Percentiles rank a stretch among this genome's conserved stretches.
Evolutionary conservation across 2,329 filamentous ascomycete genomes (phyloP).

Genomic region (Ceratocystis ficicola): DNA sequence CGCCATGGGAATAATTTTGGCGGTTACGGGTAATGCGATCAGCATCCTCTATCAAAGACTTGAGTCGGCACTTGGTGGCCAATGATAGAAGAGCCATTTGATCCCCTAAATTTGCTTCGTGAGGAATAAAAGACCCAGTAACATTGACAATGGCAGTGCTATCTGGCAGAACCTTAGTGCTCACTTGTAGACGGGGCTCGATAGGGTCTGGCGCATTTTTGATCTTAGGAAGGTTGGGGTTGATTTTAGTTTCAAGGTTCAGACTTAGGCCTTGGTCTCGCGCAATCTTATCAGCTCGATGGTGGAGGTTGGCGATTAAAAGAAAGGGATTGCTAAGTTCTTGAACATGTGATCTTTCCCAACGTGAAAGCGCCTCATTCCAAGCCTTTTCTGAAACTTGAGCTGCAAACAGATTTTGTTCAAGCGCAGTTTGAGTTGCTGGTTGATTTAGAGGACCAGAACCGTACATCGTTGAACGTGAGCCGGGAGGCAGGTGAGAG

Average conservation of each 20-base stretch:
- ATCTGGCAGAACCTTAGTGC: slow-evolving; percentile 20
- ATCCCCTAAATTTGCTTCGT: slow-evolving; percentile 64
- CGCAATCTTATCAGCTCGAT: slow-evolving; percentile 46
- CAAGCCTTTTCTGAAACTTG: slow-evolving; percentile 55
- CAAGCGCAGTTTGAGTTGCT: slow-evolving; percentile 33
- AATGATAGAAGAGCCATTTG: slow-evolving; percentile 74
- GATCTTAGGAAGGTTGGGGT: slow-evolving; percentile 33
- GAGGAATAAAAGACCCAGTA: slow-evolving; percentile 57
- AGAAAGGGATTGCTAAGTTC: slow-evolving; percentile 66
- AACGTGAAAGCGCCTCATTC: slow-evolving; percentile 49
- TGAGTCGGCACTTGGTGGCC: slow-evolving; percentile 66
- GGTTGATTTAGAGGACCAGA: slow-evolving; percentile 55
- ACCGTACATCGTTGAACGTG: slow-evolving; percentile 49
- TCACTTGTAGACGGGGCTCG: slow-evolving; percentile 17
- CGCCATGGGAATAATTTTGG: slow-evolving; percentile 66
- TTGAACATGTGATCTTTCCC: slow-evolving; percentile 49
- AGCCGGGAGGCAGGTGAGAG: slow-evolving; percentile 42
- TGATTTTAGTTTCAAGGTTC: slow-evolving; percentile 44
- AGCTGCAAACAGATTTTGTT: slow-evolving; percentile 49
- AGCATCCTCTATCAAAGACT: slow-evolving; percentile 66
- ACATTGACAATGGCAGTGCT: slow-evolving; percentile 40
- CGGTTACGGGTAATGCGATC: slow-evolving; percentile 57
- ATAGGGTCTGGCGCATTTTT: slow-evolving; percentile 15
- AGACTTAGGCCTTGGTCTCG: slow-evolving; percentile 45
- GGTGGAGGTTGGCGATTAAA: slow-evolving; percentile 48